Conservation (phyloP, 768 basidiomycete species). For the Boletus edulis region DNA sequence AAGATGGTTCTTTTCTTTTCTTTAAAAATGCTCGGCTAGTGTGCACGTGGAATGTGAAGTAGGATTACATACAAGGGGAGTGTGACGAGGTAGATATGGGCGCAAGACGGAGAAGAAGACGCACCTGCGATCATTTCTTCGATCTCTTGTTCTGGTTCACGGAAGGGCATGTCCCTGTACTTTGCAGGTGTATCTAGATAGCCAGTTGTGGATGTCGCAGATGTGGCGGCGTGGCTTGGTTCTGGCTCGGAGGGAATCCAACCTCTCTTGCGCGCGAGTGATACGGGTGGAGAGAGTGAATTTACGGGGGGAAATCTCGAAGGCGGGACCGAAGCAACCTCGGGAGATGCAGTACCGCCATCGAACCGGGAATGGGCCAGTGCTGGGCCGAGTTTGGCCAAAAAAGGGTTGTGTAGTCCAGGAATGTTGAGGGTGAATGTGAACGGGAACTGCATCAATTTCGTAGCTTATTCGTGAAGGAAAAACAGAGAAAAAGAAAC, state of each 20-base stretch:
- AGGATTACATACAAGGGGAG: conserved; percentile 19
- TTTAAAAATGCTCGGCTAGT: conserved; percentile 9
- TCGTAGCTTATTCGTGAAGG: conserved; percentile 27
- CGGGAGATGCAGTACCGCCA: conserved; percentile 15
- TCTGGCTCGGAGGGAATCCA: conserved; percentile 68
- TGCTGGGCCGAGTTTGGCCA: conserved; percentile 24
- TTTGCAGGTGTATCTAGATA: conserved; percentile 71
- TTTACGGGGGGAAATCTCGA: conserved; percentile 12
- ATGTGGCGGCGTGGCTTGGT: conserved; percentile 51
- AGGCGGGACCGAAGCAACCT: conserved; percentile 15
- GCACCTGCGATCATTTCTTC: conserved; percentile 47
- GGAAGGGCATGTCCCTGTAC: conserved; percentile 42
- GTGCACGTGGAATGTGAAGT: conserved; percentile 17
- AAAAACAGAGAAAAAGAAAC: not conserved
- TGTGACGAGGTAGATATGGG: conserved; percentile 17
- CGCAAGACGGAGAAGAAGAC: conserved; percentile 27
- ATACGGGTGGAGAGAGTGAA: conserved; percentile 35
- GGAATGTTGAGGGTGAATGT: conserved; percentile 68
- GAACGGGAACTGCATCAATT: conserved; percentile 59
- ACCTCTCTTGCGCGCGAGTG: conserved; percentile 58
- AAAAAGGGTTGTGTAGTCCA: conserved; percentile 67
- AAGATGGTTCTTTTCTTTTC: conserved; percentile 14
- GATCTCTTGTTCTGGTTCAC: conserved; percentile 37
- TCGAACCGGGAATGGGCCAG: conserved; percentile 22
- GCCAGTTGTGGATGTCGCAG: conserved; percentile 53